These are phyloP conservation scores for Cardamine resedifolia DNA, from an alignment of 345 rosid genomes.

Conservation along the genomic window DNA sequence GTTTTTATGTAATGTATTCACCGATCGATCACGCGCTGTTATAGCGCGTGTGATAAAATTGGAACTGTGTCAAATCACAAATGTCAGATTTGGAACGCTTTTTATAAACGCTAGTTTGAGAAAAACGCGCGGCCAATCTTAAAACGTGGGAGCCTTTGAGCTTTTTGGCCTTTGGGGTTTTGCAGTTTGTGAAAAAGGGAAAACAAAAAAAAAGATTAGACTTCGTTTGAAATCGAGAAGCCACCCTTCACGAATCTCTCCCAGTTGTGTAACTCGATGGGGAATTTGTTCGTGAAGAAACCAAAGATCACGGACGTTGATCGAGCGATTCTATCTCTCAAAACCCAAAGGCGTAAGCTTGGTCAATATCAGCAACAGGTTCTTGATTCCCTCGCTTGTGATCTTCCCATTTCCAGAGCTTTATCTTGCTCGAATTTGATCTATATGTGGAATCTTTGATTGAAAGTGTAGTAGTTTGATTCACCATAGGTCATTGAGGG, in stretches of 20 bases:
- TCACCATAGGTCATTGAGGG: background rate
- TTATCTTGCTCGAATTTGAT: constrained; percentile 3
- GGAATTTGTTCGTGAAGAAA: constrained; percentile 92
- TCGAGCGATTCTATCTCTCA: constrained; percentile 89
- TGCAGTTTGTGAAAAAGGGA: background rate
- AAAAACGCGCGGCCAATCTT: constrained; percentile 21
- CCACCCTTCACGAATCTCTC: background rate
- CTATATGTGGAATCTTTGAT: background rate
- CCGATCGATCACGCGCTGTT: constrained; percentile 34
- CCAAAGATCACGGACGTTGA: constrained; percentile 96
- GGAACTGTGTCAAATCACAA: background rate
- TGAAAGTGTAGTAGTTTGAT: constrained; percentile 15
- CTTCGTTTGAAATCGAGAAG: constrained; percentile 23
- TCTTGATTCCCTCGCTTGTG: constrained; percentile 26
- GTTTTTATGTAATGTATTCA: constrained; percentile 7
- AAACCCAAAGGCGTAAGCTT: constrained; percentile 95
- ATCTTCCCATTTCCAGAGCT: background rate
- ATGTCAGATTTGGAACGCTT: constrained; percentile 1
- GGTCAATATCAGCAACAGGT: constrained; percentile 89
- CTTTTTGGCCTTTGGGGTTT: background rate
- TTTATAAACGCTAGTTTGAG: constrained; percentile 26
- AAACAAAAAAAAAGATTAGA: constrained; percentile 4
- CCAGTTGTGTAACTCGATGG: constrained; percentile 44
- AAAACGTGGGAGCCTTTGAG: constrained; percentile 1
- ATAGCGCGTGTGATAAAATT: constrained; percentile 15